A percentile compares a stretch with the other conserved stretches of the same genome.
phyloP scores from a whole-genome alignment of 176 grass and related monocot genomes.

The Ensete ventricosum region DNA sequence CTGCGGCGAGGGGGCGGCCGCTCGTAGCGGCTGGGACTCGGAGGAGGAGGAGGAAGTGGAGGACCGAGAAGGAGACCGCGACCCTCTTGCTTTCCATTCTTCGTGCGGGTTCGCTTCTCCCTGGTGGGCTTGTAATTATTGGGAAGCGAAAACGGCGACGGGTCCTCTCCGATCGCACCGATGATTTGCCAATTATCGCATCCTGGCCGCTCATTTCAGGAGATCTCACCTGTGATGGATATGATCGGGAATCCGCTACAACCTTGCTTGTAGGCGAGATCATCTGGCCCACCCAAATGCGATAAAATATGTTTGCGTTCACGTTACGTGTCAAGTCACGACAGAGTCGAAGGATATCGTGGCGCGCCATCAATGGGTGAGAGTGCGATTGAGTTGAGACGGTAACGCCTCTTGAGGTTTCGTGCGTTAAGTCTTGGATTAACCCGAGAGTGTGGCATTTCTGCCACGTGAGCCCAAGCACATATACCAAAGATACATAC shows the following conservation, averaged over 20 bases:
- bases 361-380: too few species aligned
- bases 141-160: neutral
- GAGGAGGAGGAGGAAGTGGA: constrained; percentile 24
- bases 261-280: neutral
- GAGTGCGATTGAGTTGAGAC: too few species aligned
- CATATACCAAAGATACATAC: too few species aligned
- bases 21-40: constrained; percentile 2
- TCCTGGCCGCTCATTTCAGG: neutral
- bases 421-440: too few species aligned
- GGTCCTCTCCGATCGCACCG: neutral
- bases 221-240: too few species aligned
- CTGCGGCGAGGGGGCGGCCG: constrained; percentile 20
- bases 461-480: too few species aligned
- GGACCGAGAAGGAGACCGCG: neutral
- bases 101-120: neutral
- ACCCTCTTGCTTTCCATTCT: neutral
- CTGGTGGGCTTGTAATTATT: neutral
- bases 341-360: too few species aligned
- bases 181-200: neutral
- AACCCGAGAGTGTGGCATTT: too few species aligned
- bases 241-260: neutral
- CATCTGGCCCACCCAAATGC: too few species aligned
- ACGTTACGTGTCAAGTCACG: too few species aligned
- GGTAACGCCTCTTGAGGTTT: too few species aligned
- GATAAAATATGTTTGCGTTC: too few species aligned